Conservation (phyloP, 1,139 yeast genomes). For the Geotrichum candidum region DNA sequence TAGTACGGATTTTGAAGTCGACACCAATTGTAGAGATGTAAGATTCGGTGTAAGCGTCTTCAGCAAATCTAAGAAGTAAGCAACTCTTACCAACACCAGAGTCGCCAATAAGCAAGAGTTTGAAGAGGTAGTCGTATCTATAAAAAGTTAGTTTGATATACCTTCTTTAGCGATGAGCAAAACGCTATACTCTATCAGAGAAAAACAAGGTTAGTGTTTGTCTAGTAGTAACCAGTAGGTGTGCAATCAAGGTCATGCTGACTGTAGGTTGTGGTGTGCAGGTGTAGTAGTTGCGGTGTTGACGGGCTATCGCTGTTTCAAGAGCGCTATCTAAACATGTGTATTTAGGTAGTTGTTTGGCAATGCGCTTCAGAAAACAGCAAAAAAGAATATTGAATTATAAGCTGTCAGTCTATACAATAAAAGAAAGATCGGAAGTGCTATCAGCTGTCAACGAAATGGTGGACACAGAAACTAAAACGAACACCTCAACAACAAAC, state of each 20-base stretch:
- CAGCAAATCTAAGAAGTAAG: slow-evolving; percentile 89
- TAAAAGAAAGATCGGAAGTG: neutral
- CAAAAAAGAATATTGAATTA: neutral
- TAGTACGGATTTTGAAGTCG: slow-evolving; percentile 95
- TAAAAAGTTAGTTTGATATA: neutral
- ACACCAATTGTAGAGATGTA: slow-evolving; percentile 97
- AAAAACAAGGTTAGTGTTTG: neutral
- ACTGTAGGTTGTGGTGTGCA: neutral
- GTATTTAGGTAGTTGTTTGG: neutral
- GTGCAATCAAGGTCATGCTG: neutral
- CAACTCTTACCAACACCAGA: slow-evolving; percentile 98
- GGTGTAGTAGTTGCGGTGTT: neutral
- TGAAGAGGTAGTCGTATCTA: slow-evolving; percentile 90
- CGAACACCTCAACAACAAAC: neutral
- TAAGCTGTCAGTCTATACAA: neutral
- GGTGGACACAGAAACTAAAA: neutral
- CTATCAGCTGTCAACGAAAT: neutral
- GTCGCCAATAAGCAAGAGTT: slow-evolving; percentile 89
- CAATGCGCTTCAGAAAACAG: neutral
- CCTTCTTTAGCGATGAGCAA: neutral
- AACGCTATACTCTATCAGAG: neutral
- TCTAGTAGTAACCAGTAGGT: neutral
- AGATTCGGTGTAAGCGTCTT: slow-evolving; percentile 94
- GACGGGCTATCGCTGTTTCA: neutral
- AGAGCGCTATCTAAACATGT: neutral